phyloP scores from a whole-genome alignment of 2,329 filamentous ascomycete species.

The Fusarium coffeatum region DNA sequence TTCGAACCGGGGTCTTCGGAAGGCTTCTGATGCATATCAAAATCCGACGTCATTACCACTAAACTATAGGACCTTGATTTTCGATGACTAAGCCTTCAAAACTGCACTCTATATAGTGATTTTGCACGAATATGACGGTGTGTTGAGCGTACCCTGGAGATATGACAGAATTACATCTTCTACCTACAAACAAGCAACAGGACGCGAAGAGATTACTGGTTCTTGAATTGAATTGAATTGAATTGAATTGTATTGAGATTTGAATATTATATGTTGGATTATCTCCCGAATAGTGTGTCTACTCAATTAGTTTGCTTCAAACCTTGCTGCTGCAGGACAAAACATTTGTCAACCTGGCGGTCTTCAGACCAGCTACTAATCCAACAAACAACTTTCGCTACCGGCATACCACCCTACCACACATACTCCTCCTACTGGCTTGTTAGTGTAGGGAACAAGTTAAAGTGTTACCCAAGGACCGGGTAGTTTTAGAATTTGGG shows the following conservation, averaged over 20 bases:
- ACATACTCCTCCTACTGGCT: neutral
- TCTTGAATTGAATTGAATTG: too few species aligned
- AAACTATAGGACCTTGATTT: constrained; percentile 25
- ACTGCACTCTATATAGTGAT: rapidly evolving
- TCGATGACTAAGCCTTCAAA: constrained; percentile 6
- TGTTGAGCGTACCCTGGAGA: neutral
- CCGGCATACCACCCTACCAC: neutral
- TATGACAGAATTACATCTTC: neutral
- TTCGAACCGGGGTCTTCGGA: constrained; percentile 35
- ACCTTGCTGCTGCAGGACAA: too few species aligned
- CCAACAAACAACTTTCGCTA: neutral
- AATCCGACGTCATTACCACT: constrained; percentile 36
- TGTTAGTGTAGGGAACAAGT: neutral
- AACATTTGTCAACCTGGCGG: rapidly evolving
- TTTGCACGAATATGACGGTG: rapidly evolving
- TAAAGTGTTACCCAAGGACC: neutral
- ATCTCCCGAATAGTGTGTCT: too few species aligned
- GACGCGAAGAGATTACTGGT: neutral
- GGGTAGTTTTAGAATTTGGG: neutral
- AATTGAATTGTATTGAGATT: too few species aligned
- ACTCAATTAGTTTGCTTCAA: too few species aligned
- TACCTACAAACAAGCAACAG: neutral
- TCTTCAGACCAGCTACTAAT: neutral
- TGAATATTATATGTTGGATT: too few species aligned
- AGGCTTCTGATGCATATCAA: constrained; percentile 14